A percentile compares a stretch with the other conserved stretches of the same genome.
Evolutionary conservation across 1,284 basidiomycete genomes (phyloP).

Genomic region (Sanghuangporus baumii): DNA sequence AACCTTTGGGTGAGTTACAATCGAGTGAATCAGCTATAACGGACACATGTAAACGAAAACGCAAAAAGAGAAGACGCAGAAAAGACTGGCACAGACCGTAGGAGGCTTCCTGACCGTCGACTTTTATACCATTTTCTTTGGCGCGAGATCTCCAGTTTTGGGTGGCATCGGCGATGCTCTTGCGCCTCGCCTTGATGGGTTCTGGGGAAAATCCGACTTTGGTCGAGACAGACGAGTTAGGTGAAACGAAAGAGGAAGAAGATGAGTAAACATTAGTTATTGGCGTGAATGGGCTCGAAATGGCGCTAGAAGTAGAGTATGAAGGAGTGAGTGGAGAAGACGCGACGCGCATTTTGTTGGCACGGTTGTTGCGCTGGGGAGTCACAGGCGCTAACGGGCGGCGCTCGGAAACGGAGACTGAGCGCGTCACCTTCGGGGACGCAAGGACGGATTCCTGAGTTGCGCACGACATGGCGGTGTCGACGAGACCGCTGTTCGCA

Average conservation of each 20-base stretch:
- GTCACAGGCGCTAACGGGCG: conserved; percentile 18
- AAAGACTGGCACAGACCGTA: conserved; percentile 30
- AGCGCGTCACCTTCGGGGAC: conserved; percentile 12
- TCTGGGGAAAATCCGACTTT: conserved; percentile 16
- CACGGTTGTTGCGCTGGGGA: conserved; percentile 15
- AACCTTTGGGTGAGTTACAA: conserved; percentile 11
- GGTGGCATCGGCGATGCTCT: conserved; percentile 52
- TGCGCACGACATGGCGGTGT: conserved; percentile 6
- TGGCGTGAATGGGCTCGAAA: conserved; percentile 17
- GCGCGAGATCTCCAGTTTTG: conserved; percentile 69
- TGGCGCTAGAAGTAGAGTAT: conserved; percentile 13
- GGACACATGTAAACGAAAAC: conserved; percentile 8
- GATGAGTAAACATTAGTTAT: conserved; percentile 19
- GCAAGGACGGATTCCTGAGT: conserved; percentile 7
- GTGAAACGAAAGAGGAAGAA: conserved; percentile 13
- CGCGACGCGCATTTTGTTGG: conserved; percentile 12
- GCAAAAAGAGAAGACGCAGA: conserved; percentile 18
- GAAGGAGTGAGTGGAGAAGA: conserved; percentile 17
- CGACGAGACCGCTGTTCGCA: neutral
- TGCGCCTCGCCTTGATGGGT: conserved; percentile 18
- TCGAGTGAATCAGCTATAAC: conserved; percentile 3
- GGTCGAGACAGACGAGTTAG: conserved; percentile 16
- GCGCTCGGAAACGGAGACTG: conserved; percentile 13
- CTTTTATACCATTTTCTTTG: conserved; percentile 65
- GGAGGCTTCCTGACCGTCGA: conserved; percentile 47